A percentile compares a stretch with the other conserved stretches of the same genome.
Conservation (phyloP, 805 yeast species). For the Cyberlindnera xishuangbannaensis region DNA sequence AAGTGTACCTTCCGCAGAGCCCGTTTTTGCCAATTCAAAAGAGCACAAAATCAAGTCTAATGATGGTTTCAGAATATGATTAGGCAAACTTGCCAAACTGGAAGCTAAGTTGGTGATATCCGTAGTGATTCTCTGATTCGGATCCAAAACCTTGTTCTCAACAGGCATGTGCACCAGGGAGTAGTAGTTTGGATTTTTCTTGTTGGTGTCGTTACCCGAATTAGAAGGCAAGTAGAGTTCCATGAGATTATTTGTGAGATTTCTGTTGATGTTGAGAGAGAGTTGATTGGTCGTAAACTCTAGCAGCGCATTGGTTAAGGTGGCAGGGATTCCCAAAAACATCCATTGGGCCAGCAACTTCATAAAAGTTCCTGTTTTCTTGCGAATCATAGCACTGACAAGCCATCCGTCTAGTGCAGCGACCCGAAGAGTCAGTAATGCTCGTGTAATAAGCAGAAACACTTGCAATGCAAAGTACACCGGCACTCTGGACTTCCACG, state of each 20-base stretch:
- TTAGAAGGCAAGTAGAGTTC: conserved; percentile 65
- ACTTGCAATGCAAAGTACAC: conserved; percentile 20
- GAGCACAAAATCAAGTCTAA: conserved; percentile 78
- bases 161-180: conserved; percentile 57
- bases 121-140: conserved; percentile 78
- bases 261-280: conserved; percentile 52
- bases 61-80: conserved; percentile 78
- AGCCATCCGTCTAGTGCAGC: conserved; percentile 83
- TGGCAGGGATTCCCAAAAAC: conserved; percentile 80
- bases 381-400: conserved; percentile 75
- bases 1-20: conserved; percentile 66
- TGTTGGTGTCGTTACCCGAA: conserved; percentile 26
- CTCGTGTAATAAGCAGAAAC: conserved; percentile 56
- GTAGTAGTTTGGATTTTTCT: conserved; percentile 61
- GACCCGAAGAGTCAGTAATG: conserved; percentile 70
- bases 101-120: conserved; percentile 71
- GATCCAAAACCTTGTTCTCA: conserved; percentile 49
- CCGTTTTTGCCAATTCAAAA: conserved; percentile 50
- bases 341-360: conserved; percentile 70
- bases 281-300: conserved; percentile 54
- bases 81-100: conserved; percentile 68
- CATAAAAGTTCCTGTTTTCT: conserved; percentile 57
- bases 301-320: conserved; percentile 68
- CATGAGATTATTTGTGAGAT: conserved; percentile 59
- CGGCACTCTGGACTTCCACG: conserved; percentile 22